These are phyloP conservation scores for Harringtonia aguacate DNA, from an alignment of 2,329 filamentous ascomycete species.

Conservation along the genomic window DNA sequence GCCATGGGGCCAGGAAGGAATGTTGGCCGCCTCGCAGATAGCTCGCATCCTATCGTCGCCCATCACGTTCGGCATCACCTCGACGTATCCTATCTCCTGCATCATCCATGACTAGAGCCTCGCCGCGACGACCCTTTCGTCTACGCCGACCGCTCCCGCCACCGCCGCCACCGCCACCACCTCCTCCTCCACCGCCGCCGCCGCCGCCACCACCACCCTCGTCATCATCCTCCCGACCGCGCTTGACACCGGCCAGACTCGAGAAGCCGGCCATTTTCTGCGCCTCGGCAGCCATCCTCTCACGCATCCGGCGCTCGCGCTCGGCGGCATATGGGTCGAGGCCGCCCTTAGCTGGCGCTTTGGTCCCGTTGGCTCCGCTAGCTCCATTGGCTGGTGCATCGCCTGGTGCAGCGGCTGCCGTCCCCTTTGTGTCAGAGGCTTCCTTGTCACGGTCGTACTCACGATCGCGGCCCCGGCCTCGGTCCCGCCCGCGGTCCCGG, in stretches of 20 bases:
- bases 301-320: slow-evolving; percentile 54
- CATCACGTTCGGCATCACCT: slow-evolving; percentile 49
- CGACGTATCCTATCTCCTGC: slow-evolving; percentile 43
- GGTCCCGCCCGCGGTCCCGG: slow-evolving; percentile 23
- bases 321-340: slow-evolving; percentile 57
- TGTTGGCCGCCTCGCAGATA: too few relatives aligned
- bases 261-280: slow-evolving; percentile 43
- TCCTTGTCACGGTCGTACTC: not conserved
- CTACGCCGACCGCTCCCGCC: slow-evolving; percentile 22
- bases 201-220: slow-evolving; percentile 30
- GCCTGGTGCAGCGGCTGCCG: not conserved
- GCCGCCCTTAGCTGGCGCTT: not conserved
- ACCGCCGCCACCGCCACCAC: slow-evolving; percentile 1
- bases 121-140: slow-evolving; percentile 38
- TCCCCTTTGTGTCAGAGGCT: slow-evolving; percentile 7
- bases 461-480: not conserved
- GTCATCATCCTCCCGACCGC: slow-evolving; percentile 37
- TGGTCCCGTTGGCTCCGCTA: not conserved
- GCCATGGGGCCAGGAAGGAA: too few relatives aligned
- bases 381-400: not conserved
- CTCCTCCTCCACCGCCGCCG: slow-evolving; percentile 33
- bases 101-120: slow-evolving; percentile 34
- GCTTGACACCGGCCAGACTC: slow-evolving; percentile 36
- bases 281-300: slow-evolving; percentile 57
- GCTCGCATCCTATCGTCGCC: slow-evolving; percentile 2